Conservation (phyloP, 225 moss, liverwort and hornwort species). For the Straminergon stramineum region DNA sequence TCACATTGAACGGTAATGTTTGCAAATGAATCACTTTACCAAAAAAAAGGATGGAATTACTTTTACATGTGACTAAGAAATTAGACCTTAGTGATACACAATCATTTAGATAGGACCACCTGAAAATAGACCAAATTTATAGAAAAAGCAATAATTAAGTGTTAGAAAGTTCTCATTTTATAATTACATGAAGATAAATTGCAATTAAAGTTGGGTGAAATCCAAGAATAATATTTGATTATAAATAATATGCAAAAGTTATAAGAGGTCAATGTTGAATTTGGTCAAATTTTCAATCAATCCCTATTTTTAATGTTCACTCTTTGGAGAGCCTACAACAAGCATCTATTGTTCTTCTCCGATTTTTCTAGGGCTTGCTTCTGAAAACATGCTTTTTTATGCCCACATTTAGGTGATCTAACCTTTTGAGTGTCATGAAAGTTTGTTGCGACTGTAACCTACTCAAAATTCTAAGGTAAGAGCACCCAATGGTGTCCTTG, state of each 20-base stretch:
- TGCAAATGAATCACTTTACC: neutral
- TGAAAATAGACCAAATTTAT: accelerated
- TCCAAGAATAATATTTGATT: neutral
- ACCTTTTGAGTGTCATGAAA: too few relatives aligned
- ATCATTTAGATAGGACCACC: neutral
- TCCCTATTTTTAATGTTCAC: neutral
- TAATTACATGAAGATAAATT: neutral
- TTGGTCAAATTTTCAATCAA: neutral
- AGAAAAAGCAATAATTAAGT: accelerated
- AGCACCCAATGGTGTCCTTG: too few relatives aligned
- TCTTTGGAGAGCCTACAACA: neutral
- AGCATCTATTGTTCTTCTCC: neutral
- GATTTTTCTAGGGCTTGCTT: too few relatives aligned
- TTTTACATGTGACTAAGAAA: neutral
- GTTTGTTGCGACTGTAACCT: too few relatives aligned
- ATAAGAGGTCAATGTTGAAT: neutral
- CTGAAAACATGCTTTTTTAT: too few relatives aligned
- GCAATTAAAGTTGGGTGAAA: neutral
- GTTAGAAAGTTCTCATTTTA: accelerated
- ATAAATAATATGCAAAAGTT: neutral
- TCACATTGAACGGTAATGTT: neutral
- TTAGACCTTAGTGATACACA: accelerated
- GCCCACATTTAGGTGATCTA: too few relatives aligned
- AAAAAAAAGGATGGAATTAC: neutral
- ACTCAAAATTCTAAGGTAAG: too few relatives aligned